A percentile compares a stretch with the other conserved stretches of the same genome.
Evolutionary conservation across 2,329 filamentous ascomycete species (phyloP).

Genomic region (Cordyceps javanica): DNA sequence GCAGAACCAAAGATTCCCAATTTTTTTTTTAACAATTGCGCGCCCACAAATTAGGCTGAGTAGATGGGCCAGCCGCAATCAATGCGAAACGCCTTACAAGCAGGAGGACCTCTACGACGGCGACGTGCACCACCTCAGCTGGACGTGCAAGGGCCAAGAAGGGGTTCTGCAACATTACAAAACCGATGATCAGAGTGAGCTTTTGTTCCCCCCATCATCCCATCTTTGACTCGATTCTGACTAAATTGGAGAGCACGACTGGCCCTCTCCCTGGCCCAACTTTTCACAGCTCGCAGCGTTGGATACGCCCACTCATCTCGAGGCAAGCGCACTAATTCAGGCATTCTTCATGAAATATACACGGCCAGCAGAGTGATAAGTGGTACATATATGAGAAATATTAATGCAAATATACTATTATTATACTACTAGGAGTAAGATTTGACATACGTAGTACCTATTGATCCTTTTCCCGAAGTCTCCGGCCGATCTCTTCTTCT

Average conservation of each 20-base stretch:
- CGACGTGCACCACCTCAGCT: constrained; percentile 36
- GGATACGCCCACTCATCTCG: constrained; percentile 34
- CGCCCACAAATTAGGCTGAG: too few species aligned
- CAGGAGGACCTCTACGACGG: constrained; percentile 29
- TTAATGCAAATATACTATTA: too few species aligned
- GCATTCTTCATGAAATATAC: constrained; percentile 37
- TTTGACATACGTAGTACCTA: too few species aligned
- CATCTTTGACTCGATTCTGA: too few species aligned
- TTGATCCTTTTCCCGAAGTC: too few species aligned
- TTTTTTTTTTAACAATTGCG: too few species aligned
- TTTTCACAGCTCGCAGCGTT: constrained; percentile 35
- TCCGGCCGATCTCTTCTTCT: too few species aligned
- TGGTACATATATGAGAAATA: neutral
- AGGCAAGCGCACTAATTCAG: constrained; percentile 38
- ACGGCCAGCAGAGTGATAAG: constrained; percentile 4
- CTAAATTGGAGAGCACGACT: constrained; percentile 30
- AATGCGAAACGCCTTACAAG: constrained; percentile 26
- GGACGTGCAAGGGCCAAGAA: constrained; percentile 32
- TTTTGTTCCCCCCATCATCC: too few species aligned
- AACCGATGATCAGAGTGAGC: constrained; percentile 31
- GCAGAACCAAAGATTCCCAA: too few species aligned
- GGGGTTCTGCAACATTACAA: constrained; percentile 39
- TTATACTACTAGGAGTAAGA: too few species aligned
- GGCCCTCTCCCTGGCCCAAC: constrained; percentile 40
- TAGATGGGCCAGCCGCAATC: constrained; percentile 36